Conservation (phyloP, 2,329 filamentous ascomycete species). For the Aulographum hederae region DNA sequence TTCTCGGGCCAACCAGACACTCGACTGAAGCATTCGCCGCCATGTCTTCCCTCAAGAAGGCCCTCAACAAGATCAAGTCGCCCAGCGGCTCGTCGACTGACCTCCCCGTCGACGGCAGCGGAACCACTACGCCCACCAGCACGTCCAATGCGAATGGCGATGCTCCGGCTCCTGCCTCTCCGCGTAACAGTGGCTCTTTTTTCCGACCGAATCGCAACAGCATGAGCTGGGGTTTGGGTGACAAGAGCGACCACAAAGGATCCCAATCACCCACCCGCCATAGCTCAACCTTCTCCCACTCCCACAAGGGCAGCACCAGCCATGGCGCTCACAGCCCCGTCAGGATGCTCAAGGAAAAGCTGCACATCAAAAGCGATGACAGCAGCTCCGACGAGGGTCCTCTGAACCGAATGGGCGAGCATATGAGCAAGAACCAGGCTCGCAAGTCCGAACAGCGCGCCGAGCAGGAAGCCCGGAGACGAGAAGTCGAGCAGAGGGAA, state of each 20-base stretch:
- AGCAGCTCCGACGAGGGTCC: slow-evolving; percentile 17
- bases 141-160: too few relatives aligned
- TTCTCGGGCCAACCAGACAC: too few relatives aligned
- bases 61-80: slow-evolving; percentile 23
- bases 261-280: too few relatives aligned
- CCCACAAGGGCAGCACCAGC: too few relatives aligned
- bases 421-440: slow-evolving; percentile 29
- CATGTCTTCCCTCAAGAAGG: slow-evolving; percentile 21
- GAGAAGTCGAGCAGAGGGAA: slow-evolving; percentile 23
- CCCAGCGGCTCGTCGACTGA: slow-evolving; percentile 14
- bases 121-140: slow-evolving; percentile 15
- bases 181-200: slow-evolving; percentile 8
- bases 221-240: too few relatives aligned
- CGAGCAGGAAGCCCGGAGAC: slow-evolving; percentile 24
- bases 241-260: too few relatives aligned
- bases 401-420: slow-evolving; percentile 30
- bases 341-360: slow-evolving; percentile 20
- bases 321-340: slow-evolving; percentile 13
- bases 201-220: too few relatives aligned
- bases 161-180: slow-evolving; percentile 14
- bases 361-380: slow-evolving; percentile 15
- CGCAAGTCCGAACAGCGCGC: slow-evolving; percentile 28
- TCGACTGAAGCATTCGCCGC: too few relatives aligned
- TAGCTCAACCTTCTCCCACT: too few relatives aligned
- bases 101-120: slow-evolving; percentile 17